Conservation (phyloP, 441 rosid species). For the Pelargonium cotyledonis region DNA sequence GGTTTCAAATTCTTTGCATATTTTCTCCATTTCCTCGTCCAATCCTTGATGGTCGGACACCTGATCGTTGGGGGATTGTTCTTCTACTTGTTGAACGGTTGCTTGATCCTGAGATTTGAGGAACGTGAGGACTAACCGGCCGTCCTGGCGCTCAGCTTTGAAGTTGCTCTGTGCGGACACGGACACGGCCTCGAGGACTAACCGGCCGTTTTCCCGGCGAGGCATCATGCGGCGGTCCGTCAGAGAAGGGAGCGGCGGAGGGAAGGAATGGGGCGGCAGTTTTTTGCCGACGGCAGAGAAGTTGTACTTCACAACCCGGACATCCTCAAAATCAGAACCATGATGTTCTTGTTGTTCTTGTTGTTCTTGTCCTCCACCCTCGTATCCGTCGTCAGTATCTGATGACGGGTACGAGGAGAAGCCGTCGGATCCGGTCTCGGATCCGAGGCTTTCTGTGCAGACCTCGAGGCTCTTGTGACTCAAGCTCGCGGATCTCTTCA, state of each 20-base stretch:
- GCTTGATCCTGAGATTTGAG: constrained; percentile 16
- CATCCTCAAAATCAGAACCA: not conserved
- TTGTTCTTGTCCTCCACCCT: too few species aligned
- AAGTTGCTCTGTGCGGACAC: constrained; percentile 54
- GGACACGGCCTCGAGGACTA: constrained; percentile 85
- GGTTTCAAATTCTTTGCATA: not conserved
- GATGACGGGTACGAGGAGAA: constrained; percentile 58
- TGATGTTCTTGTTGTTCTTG: not conserved
- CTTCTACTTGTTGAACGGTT: constrained; percentile 23
- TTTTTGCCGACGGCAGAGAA: not conserved
- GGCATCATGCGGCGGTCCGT: constrained; percentile 51
- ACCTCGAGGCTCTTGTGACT: constrained; percentile 69
- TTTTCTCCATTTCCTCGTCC: constrained; percentile 17
- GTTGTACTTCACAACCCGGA: not conserved
- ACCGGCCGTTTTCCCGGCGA: constrained; percentile 65
- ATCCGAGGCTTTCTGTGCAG: constrained; percentile 28
- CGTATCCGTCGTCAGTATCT: too few species aligned
- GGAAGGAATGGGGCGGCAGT: not conserved
- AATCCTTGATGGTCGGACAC: constrained; percentile 19
- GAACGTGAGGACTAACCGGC: constrained; percentile 79
- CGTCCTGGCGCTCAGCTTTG: constrained; percentile 27
- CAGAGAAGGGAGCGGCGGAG: constrained; percentile 10
- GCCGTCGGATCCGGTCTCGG: constrained; percentile 85
- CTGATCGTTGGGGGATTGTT: constrained; percentile 8
- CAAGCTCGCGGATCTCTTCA: constrained; percentile 49